Conservation (phyloP, 2,329 filamentous ascomycete genomes). For the Clonostachys rhizophaga region DNA sequence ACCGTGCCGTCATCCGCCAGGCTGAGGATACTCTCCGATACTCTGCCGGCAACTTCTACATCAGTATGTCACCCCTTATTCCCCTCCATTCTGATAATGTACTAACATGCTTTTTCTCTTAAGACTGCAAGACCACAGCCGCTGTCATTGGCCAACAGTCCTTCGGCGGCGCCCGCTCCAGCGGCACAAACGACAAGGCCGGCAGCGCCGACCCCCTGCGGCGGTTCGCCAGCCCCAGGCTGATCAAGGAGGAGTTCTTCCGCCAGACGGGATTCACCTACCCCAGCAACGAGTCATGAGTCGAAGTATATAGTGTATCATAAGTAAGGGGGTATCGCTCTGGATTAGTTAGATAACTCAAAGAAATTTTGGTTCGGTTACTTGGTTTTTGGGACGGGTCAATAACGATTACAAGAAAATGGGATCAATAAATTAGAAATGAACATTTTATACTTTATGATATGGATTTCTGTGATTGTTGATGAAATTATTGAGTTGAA, state of each 20-base stretch:
- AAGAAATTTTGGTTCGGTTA: too few relatives aligned
- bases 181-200: constrained; percentile 65
- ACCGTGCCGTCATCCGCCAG: constrained; percentile 53
- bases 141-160: constrained; percentile 64
- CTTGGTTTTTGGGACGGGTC: too few relatives aligned
- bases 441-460: too few relatives aligned
- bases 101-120: background rate
- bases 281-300: constrained; percentile 52
- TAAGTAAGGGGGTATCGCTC: too few relatives aligned
- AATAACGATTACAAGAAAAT: too few relatives aligned
- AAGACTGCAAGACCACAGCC: constrained; percentile 63
- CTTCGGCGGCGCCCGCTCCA: constrained; percentile 59
- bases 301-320: too few relatives aligned
- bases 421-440: too few relatives aligned
- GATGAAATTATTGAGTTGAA: too few relatives aligned
- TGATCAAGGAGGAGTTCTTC: constrained; percentile 66
- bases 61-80: constrained; percentile 30
- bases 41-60: constrained; percentile 70
- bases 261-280: constrained; percentile 53
- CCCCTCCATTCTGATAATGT: background rate
- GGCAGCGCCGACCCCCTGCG: constrained; percentile 52
- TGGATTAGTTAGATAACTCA: too few relatives aligned
- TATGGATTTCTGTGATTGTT: too few relatives aligned
- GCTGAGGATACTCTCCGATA: constrained; percentile 63
- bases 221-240: constrained; percentile 55